Percentiles rank a stretch among this genome's conserved stretches.
Conservation (phyloP, 176 grass and related monocot genomes). For the Zizania latifolia region DNA sequence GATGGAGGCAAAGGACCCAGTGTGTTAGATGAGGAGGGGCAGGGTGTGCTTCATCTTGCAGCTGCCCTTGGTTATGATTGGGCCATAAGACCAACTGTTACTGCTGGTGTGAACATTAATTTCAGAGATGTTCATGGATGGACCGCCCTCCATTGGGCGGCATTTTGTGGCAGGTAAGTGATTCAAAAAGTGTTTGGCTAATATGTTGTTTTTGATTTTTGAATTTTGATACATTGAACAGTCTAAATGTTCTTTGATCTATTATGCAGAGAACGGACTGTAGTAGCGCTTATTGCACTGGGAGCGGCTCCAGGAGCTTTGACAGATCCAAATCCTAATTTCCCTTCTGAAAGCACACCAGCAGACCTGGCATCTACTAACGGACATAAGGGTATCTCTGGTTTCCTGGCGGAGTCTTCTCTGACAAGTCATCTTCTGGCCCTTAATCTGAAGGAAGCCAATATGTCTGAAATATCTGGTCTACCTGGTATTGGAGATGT, state of each 20-base stretch:
- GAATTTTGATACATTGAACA: constrained; percentile 13
- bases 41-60: constrained; percentile 73
- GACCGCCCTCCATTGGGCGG: constrained; percentile 90
- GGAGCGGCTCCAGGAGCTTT: constrained; percentile 70
- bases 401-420: constrained; percentile 77
- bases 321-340: constrained; percentile 69
- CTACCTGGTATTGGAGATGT: constrained; percentile 49
- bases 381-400: constrained; percentile 76
- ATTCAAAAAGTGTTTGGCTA: neutral
- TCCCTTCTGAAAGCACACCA: constrained; percentile 51
- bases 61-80: constrained; percentile 88
- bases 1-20: constrained; percentile 57
- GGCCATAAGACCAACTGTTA: constrained; percentile 58
- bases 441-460: constrained; percentile 52
- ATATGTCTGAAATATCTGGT: constrained; percentile 37
- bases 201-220: neutral
- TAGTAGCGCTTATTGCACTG: constrained; percentile 53
- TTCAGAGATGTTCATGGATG: constrained; percentile 79
- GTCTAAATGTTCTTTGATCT: constrained; percentile 19
- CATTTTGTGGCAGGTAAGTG: constrained; percentile 72
- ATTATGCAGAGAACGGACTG: constrained; percentile 56
- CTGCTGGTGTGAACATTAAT: constrained; percentile 68
- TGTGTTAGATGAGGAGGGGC: constrained; percentile 82
- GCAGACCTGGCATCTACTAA: constrained; percentile 75
- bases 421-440: constrained; percentile 78